A percentile compares a stretch with the other conserved stretches of the same genome.
These are phyloP conservation scores for Podila epigama DNA, from an alignment of 192 early-diverging fungal species.

Conservation along the genomic window DNA sequence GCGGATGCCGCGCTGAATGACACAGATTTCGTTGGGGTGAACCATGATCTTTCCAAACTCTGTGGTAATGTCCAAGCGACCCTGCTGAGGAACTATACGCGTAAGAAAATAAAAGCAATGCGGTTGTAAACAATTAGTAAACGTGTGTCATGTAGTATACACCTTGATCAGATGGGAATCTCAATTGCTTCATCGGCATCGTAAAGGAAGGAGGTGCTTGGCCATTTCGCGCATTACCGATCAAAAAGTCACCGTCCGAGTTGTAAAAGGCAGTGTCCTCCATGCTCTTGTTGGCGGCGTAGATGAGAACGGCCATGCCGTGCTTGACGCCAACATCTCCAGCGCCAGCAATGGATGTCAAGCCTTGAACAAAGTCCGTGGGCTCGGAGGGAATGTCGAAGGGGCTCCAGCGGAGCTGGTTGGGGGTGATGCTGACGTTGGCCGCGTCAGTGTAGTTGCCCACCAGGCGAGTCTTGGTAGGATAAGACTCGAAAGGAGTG, in stretches of 20 bases:
- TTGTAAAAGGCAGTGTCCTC: slow-evolving; percentile 80
- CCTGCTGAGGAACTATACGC: slow-evolving; percentile 87
- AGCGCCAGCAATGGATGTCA: slow-evolving; percentile 85
- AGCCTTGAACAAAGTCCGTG: slow-evolving; percentile 84
- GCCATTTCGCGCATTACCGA: slow-evolving; percentile 58
- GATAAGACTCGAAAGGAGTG: slow-evolving; percentile 63
- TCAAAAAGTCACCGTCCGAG: slow-evolving; percentile 92
- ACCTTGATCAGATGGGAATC: not conserved
- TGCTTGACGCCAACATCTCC: slow-evolving; percentile 79
- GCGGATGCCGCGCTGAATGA: slow-evolving; percentile 93
- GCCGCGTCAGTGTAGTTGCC: slow-evolving; percentile 62
- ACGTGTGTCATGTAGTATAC: not conserved
- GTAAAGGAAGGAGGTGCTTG: not conserved
- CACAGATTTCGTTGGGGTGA: slow-evolving; percentile 89
- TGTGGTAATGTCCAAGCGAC: slow-evolving; percentile 86
- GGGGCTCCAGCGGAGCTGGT: slow-evolving; percentile 94
- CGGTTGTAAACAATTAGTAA: not conserved
- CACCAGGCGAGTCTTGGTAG: slow-evolving; percentile 51
- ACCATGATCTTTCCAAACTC: slow-evolving; percentile 89
- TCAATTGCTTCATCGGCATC: not conserved
- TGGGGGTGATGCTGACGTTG: slow-evolving; percentile 74
- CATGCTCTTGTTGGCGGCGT: slow-evolving; percentile 82
- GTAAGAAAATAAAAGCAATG: not conserved
- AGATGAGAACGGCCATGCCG: slow-evolving; percentile 90
- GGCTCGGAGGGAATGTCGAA: slow-evolving; percentile 72